phyloP scores from a whole-genome alignment of 176 grass and related monocot genomes.

The Carex littledalei region DNA sequence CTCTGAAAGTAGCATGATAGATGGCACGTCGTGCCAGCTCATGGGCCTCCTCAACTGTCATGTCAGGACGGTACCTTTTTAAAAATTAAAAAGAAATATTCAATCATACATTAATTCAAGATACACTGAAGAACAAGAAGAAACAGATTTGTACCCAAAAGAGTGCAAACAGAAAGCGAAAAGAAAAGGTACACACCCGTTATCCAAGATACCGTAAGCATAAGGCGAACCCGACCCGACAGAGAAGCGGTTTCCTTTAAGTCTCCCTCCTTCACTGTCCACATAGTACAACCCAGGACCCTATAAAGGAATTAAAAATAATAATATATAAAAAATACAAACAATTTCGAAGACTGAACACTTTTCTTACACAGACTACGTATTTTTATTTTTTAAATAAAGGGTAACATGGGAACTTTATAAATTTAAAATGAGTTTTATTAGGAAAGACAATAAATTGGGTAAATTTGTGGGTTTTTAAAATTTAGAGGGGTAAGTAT shows the following conservation, averaged over 20 bases:
- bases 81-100: conserved; percentile 5
- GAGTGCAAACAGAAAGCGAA: background rate
- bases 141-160: background rate
- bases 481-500: too few species aligned
- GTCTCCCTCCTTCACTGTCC: conserved; percentile 92
- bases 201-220: conserved; percentile 85
- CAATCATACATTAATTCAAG: background rate
- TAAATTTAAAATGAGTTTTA: too few species aligned
- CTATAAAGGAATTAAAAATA: conserved; percentile 26
- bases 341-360: too few species aligned
- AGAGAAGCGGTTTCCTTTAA: conserved; percentile 75
- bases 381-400: too few species aligned
- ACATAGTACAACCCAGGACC: conserved; percentile 96
- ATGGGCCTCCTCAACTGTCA: conserved; percentile 73
- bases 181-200: conserved; percentile 42
- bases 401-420: too few species aligned
- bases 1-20: conserved; percentile 84
- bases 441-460: too few species aligned
- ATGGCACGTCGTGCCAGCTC: conserved; percentile 76
- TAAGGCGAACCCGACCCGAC: conserved; percentile 94
- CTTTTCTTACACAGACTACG: too few species aligned
- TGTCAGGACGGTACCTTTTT: conserved; percentile 69
- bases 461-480: too few species aligned
- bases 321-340: background rate
- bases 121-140: background rate